Evolutionary conservation across 2,329 filamentous ascomycete species (phyloP).

Genomic region (Botrytis cinerea): DNA sequence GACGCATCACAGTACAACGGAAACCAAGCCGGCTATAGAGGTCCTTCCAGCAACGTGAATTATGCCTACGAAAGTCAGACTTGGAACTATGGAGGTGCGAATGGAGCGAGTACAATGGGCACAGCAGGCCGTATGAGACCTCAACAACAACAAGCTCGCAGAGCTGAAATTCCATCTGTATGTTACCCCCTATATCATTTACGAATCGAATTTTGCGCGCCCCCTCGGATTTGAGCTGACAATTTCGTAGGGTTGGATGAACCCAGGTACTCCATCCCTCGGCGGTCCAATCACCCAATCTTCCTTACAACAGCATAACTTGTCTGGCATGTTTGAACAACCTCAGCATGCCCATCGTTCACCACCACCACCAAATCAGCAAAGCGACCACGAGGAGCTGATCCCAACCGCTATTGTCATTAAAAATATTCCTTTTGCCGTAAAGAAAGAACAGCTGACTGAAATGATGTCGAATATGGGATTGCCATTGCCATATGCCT

Average conservation of each 20-base stretch:
- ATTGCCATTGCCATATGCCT: constrained; percentile 92
- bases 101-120: constrained; percentile 63
- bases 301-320: constrained; percentile 24
- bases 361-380: constrained; percentile 32
- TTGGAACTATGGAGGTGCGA: constrained; percentile 71
- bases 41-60: constrained; percentile 38
- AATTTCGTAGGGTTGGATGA: constrained; percentile 23
- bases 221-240: constrained; percentile 12
- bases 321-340: constrained; percentile 35
- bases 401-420: constrained; percentile 99
- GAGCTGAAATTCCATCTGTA: constrained; percentile 64
- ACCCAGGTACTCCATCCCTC: constrained; percentile 59
- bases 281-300: constrained; percentile 15
- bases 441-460: constrained; percentile 94
- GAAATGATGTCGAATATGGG: constrained; percentile 92
- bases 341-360: constrained; percentile 31
- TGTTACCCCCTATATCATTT: constrained; percentile 56
- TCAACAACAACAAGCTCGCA: constrained; percentile 48
- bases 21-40: constrained; percentile 34
- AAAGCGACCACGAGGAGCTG: constrained; percentile 65
- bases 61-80: constrained; percentile 73
- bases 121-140: constrained; percentile 60
- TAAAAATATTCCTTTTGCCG: constrained; percentile 98
- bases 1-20: constrained; percentile 59
- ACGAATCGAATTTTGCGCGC: constrained; percentile 31